Percentiles rank a stretch among this genome's conserved stretches.
phyloP scores from a whole-genome alignment of 495 filamentous ascomycete species.

The Oidiodendron maius region DNA sequence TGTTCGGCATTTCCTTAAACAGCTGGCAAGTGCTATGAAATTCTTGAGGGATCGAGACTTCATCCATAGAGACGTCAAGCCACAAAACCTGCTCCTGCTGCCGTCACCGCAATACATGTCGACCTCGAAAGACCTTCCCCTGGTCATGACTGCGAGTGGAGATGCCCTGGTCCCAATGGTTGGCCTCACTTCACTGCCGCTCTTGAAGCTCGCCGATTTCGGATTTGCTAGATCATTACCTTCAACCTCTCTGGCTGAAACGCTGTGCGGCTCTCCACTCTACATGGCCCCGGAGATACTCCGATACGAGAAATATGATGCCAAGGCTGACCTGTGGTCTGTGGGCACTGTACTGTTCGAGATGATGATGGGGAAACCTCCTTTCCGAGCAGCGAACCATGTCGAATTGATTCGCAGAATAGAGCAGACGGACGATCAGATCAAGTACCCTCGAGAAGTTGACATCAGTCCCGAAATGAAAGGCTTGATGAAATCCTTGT shows the following conservation, averaged over 20 bases:
- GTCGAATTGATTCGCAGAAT: constrained; percentile 90
- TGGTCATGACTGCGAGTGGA: constrained; percentile 57
- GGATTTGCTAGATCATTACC: constrained; percentile 91
- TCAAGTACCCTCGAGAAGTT: constrained; percentile 72
- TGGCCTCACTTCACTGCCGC: constrained; percentile 81
- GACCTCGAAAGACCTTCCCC: constrained; percentile 31
- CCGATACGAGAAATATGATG: constrained; percentile 94
- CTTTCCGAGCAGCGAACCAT: constrained; percentile 88
- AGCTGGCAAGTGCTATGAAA: constrained; percentile 85
- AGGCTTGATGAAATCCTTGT: constrained; percentile 66
- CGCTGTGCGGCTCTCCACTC: constrained; percentile 92
- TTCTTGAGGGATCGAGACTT: constrained; percentile 80
- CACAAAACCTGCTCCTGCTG: constrained; percentile 88
- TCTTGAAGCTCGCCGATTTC: constrained; percentile 97
- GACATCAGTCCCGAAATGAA: constrained; percentile 73
- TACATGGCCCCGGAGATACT: constrained; percentile 99
- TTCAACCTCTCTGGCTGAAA: constrained; percentile 85
- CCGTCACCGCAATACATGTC: constrained; percentile 62
- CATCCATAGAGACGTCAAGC: constrained; percentile 96
- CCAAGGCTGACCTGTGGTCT: constrained; percentile 95
- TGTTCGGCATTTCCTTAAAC: constrained; percentile 91
- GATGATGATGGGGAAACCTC: constrained; percentile 86
- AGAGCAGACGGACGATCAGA: constrained; percentile 75
- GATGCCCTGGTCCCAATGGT: constrained; percentile 73
- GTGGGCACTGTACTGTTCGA: constrained; percentile 92